Evolutionary conservation across 306 rosid species (phyloP), one percentile per base, ranked within the genome.

Genomic region (Cucumis cinereus): DNA sequence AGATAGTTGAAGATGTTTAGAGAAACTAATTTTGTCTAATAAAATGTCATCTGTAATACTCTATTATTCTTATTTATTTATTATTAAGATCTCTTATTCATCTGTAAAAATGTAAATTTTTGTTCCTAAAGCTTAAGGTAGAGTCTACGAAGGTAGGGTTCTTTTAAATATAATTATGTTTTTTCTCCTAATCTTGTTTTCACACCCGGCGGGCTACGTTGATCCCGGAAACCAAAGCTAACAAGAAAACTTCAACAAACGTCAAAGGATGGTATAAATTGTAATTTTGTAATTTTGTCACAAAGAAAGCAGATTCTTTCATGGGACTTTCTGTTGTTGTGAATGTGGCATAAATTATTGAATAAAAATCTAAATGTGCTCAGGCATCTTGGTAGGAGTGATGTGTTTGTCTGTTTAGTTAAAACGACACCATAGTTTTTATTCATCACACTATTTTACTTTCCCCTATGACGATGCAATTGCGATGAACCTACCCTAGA

Each of bases 401-500:
- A 4, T 22, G 10, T 38, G 10, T 67, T 67, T 67, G 74, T 69
- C 40, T 54, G 28, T 69, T 45, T 69, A 14, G 74, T 45, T 45
- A 45, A 69, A 43, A 45, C 4, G 38, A 20, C 56, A 23, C 33
- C 30, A 35, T 8, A 35, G 47, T 68, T 68, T 64, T 68, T 22
- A 43, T 12, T 22, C 36, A 7, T 68, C 13, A 30, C 40, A 43
- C 55, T 67, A 40, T 22, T 63, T 43, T 43, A 43, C 74, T 69
- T 69, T 69, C 56, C 49, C 30, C 74, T 8, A 43, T 45, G 71
- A 63, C 71, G 49, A 63, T 33, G 69, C 69, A 62, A 17, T 62
- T 62, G 74, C 36, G 28, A 68, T 69, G 74, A 45, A 69, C 74
- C 55, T 20, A 68, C 55, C 73, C 74, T 45, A 69, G 33, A 69